These are phyloP conservation scores for Asterophora parasitica DNA, from an alignment of 768 basidiomycete genomes.

Conservation along the genomic window DNA sequence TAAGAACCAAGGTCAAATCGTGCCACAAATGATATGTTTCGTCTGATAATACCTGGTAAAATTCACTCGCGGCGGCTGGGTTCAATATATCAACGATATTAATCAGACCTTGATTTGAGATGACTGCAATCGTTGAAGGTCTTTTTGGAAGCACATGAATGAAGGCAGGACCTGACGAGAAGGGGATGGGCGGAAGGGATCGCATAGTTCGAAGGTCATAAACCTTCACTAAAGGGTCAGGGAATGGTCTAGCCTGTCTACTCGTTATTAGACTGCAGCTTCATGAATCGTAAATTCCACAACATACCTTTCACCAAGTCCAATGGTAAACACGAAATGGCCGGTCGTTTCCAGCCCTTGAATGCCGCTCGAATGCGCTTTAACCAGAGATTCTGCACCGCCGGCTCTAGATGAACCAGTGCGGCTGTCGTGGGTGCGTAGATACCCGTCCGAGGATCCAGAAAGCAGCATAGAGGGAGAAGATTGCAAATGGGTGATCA, in stretches of 20 bases:
- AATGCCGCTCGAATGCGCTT: conserved; percentile 79
- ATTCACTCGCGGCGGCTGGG: conserved; percentile 61
- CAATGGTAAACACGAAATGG: conserved; percentile 81
- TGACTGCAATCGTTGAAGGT: conserved; percentile 67
- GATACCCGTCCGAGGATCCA: conserved; percentile 67
- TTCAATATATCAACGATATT: conserved; percentile 82
- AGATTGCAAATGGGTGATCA: conserved; percentile 61
- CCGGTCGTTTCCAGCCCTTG: conserved; percentile 78
- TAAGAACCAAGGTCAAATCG: conserved; percentile 22
- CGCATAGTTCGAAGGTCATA: conserved; percentile 85
- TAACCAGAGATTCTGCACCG: conserved; percentile 50
- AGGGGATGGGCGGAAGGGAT: conserved; percentile 80
- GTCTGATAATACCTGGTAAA: conserved; percentile 61
- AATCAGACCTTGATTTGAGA: conserved; percentile 77
- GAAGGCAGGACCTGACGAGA: conserved; percentile 83
- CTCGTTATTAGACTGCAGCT: not conserved
- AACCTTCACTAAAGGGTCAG: conserved; percentile 90
- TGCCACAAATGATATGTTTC: not conserved
- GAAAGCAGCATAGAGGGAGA: conserved; percentile 62
- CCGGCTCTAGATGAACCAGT: conserved; percentile 47
- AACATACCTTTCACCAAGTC: conserved; percentile 74
- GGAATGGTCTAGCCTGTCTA: conserved; percentile 83
- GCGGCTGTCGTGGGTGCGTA: conserved; percentile 71
- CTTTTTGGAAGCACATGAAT: conserved; percentile 75
- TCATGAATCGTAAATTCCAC: not conserved